Base-by-base conservation (phyloP, 345 rosid genomes). In the Arabis alpina region DNA sequence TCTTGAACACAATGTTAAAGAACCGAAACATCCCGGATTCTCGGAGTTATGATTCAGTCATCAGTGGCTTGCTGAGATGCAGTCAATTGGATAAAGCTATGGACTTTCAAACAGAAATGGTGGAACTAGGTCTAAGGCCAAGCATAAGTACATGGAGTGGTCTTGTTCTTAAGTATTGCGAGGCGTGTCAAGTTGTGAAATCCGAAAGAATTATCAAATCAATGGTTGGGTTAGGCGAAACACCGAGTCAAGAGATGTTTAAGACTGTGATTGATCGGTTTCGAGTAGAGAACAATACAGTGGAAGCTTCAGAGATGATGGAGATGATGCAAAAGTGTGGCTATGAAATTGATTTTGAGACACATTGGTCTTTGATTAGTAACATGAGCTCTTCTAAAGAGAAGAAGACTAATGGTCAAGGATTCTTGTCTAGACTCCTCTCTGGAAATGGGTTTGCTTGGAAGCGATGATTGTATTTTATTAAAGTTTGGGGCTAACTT, bases 291-390 rank as follows among this genome's bases (percentile, higher is more conserved):
- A 90, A 85, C 49, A 85, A 88, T 77, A 69, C 78, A 0, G 65
- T 66, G 39, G 87, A 83, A 83, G 90, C 87, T 51, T 84, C 83
- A 4, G 85, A 87, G 66, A 72, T 92, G 25, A 52, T 88, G 84
- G 85, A 78, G 64, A 64, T 75, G 60, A 90, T 90, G 96, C 90
- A 83, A 61, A 76, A 34, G 56, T 76, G 75, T 53, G 93, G 95
- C 11, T 76, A 83, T 80, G 80, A 77, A 59, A 85, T 84, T 9
- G 95, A 90, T 72, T 90, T 90, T 28, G 83, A 90, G 43, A 77
- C 86, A 2, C 95, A 88, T 2, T 92, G 93, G 96, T 92, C 96
- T 70, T 77, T 90, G 51, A 88, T 90, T 8, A 85, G 88, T 80
- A 88, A 83, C 28, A 70, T 92, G 70, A 87, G 76, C 66, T 79